Evolutionary conservation across 2,329 filamentous ascomycete species (phyloP), one percentile per base, ranked within the genome.

Genomic region (Aspergillus sp.): DNA sequence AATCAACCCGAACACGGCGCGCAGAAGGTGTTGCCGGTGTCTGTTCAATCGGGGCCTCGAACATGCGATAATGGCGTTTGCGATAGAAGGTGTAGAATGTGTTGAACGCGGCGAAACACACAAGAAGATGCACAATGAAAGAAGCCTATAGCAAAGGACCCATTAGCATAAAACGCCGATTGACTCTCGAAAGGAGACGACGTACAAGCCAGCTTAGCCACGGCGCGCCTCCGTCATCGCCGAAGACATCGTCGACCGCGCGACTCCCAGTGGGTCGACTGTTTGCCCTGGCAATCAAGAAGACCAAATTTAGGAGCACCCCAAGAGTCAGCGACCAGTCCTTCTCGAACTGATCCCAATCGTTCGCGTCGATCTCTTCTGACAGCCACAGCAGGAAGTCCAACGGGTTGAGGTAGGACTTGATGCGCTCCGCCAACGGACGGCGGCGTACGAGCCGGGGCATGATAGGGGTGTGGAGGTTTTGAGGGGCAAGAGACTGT

Each of bases 321-420:
- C 91, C 93, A 16, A 96, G 76, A 47, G 89, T 86, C 4, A 85
- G 83, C 21, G 90, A 88, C 70, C 90, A 88, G 32, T 85, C 76
- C 60, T 89, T 87, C 56, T 85, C 77, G 55, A 83, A 77, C 17
- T 93, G 90, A 62, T 97, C 89, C 86, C 91, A 95, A 63, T 96
- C 89, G 66, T 88, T 87, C 23, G 91, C 91, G 69, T 97, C 92
- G 55, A 99, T 82, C 74, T 96, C 90, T 70, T 97, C 93, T 0
- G 90, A 95, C 2, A 96, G 73, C 88, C 91, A 96, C 16, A 99
- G 84, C 49, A 94, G 76, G 66, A 93, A 89, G 74, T 99, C 94
- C 76, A 89, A 87, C 3, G 90, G 91, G 67, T 97, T 93, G 54
- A 97, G 77, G 71, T 85, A 85, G 52, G 88, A 81, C 68, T 85